A percentile compares a stretch with the other conserved stretches of the same genome.
Conservation (phyloP, 805 yeast genomes). For the Barnettozyma siamensis region DNA sequence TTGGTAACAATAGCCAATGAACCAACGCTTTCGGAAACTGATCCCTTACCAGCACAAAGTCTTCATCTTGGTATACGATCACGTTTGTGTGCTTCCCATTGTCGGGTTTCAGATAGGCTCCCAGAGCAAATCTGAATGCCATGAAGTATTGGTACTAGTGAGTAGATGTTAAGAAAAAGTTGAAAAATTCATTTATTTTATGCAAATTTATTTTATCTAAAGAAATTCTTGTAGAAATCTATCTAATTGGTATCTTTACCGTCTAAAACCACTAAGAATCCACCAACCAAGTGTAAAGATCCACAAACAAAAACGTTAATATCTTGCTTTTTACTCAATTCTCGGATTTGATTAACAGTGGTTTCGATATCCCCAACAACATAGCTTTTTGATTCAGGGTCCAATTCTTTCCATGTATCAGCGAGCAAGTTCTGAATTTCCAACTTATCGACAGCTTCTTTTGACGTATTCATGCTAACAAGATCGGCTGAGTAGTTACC, state of each 20-base stretch:
- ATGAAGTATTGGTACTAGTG: slow-evolving; percentile 20
- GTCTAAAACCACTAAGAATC: slow-evolving; percentile 80
- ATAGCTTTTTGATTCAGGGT: slow-evolving; percentile 37
- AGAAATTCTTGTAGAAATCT: background rate
- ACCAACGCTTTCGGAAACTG: slow-evolving; percentile 54
- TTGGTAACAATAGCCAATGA: slow-evolving; percentile 60
- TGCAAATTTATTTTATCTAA: background rate
- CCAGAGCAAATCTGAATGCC: slow-evolving; percentile 46
- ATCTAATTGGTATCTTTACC: slow-evolving; percentile 10
- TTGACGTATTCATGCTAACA: slow-evolving; percentile 78
- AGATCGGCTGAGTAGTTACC: slow-evolving; percentile 79
- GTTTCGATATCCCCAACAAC: slow-evolving; percentile 74
- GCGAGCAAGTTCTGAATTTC: slow-evolving; percentile 75
- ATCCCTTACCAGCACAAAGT: slow-evolving; percentile 54
- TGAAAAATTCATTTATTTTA: too few relatives aligned
- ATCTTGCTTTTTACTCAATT: slow-evolving; percentile 14
- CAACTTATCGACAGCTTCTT: slow-evolving; percentile 71
- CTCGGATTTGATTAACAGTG: slow-evolving; percentile 49
- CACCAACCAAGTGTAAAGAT: slow-evolving; percentile 91
- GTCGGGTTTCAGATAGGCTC: slow-evolving; percentile 45
- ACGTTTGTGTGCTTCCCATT: slow-evolving; percentile 21
- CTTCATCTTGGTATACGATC: slow-evolving; percentile 44
- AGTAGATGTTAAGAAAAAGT: too few relatives aligned
- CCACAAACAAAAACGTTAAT: slow-evolving; percentile 89
- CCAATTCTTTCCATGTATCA: slow-evolving; percentile 57